These are phyloP conservation scores for Pseudocercospora cruenta DNA, from an alignment of 2,329 filamentous ascomycete genomes.

Conservation along the genomic window DNA sequence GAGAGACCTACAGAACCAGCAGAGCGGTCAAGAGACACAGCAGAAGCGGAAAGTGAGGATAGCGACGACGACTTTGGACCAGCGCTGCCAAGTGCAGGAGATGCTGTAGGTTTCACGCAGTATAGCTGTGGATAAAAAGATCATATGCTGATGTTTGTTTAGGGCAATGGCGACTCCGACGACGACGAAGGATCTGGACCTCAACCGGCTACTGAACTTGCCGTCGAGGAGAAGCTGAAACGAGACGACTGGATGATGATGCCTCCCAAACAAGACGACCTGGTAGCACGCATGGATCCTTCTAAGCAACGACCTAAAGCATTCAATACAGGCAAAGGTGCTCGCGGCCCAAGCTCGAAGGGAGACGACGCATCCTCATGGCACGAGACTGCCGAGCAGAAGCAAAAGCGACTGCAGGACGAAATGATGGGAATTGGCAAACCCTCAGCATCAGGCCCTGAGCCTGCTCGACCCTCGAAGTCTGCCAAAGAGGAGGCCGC, in stretches of 20 bases:
- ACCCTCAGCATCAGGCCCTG: conserved; percentile 43
- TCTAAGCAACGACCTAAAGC: conserved; percentile 80
- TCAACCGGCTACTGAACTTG: conserved; percentile 27
- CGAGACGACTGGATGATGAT: conserved; percentile 71
- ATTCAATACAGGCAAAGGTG: conserved; percentile 73
- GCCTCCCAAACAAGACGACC: conserved; percentile 54
- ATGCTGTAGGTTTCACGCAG: background rate
- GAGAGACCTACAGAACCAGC: conserved; percentile 49
- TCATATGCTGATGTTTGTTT: background rate
- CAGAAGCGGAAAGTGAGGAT: conserved; percentile 33
- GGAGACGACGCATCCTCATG: conserved; percentile 65
- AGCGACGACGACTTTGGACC: conserved; percentile 51
- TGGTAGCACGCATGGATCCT: conserved; percentile 71
- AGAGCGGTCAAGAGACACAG: conserved; percentile 31
- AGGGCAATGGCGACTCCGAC: conserved; percentile 19
- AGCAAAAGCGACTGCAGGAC: conserved; percentile 76
- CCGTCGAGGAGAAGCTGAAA: conserved; percentile 48
- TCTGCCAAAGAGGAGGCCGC: conserved; percentile 24
- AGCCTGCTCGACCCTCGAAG: conserved; percentile 17
- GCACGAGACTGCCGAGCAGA: conserved; percentile 91
- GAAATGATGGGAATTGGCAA: conserved; percentile 75
- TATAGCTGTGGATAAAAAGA: background rate
- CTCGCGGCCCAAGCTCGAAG: conserved; percentile 47
- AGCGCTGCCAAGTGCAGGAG: conserved; percentile 42
- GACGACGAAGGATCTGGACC: conserved; percentile 33